A percentile compares a stretch with the other conserved stretches of the same genome.
Conservation (phyloP, 2,329 filamentous ascomycete genomes). For the Colletotrichum destructivum region DNA sequence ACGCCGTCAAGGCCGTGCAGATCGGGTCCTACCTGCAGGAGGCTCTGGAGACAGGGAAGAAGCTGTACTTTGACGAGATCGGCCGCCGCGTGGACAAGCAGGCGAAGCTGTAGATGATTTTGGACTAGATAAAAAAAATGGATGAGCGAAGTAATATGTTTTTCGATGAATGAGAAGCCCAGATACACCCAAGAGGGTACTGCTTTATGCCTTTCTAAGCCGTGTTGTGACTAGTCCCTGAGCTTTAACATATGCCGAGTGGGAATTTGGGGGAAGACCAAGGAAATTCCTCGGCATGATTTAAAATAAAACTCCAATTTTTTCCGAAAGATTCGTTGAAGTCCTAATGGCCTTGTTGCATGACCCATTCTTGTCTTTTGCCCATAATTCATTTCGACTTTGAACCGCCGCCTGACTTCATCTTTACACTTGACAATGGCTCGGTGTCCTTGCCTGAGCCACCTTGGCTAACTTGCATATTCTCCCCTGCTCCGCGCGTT, state of each 20-base stretch:
- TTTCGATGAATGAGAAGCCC: not conserved
- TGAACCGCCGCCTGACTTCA: not conserved
- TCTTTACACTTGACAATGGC: not conserved
- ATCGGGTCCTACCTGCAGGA: conserved; percentile 75
- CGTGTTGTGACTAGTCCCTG: too few relatives aligned
- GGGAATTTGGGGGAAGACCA: too few relatives aligned
- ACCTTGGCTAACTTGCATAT: not conserved
- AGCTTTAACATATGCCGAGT: too few relatives aligned
- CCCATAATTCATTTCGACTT: not conserved
- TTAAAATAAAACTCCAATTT: not conserved
- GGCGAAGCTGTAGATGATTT: conserved; percentile 51
- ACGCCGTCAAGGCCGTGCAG: conserved; percentile 72
- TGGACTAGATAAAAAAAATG: not conserved
- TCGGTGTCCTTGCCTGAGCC: not conserved
- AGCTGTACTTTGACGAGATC: conserved; percentile 71
- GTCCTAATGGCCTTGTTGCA: not conserved
- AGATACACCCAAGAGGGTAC: too few relatives aligned
- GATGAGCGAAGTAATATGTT: not conserved
- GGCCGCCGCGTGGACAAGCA: conserved; percentile 60
- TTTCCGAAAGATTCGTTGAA: not conserved
- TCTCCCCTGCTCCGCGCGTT: not conserved
- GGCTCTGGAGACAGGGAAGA: conserved; percentile 66
- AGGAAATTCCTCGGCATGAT: too few relatives aligned
- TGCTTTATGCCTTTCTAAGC: not conserved
- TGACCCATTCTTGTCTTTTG: not conserved